Conservation (phyloP, 2,329 filamentous ascomycete species). For the Cladosporium sp. region DNA sequence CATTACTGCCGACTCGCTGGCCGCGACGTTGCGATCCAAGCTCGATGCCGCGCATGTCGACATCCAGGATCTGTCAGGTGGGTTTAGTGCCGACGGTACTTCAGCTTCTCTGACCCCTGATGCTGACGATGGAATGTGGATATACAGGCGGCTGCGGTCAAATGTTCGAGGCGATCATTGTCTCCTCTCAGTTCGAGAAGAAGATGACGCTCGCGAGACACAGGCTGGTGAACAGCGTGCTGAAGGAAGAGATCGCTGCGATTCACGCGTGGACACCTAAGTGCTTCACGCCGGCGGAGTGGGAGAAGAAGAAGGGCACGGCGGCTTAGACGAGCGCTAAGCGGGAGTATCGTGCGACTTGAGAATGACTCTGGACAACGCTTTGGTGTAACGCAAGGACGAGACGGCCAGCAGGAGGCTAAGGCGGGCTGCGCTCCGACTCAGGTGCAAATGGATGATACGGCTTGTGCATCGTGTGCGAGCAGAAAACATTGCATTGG, state of each 20-base stretch:
- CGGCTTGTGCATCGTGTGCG: too few species aligned
- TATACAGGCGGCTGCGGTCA: constrained; percentile 61
- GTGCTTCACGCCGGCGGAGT: constrained; percentile 87
- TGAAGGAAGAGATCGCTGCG: constrained; percentile 80
- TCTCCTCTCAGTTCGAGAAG: constrained; percentile 47
- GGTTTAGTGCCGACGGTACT: constrained; percentile 18
- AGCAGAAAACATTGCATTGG: too few species aligned
- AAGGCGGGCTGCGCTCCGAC: too few species aligned
- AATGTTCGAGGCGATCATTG: constrained; percentile 64
- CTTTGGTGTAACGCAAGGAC: too few species aligned
- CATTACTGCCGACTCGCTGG: constrained; percentile 69
- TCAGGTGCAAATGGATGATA: too few species aligned
- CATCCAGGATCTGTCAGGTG: constrained; percentile 90
- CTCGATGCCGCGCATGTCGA: constrained; percentile 74
- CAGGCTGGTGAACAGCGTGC: constrained; percentile 72
- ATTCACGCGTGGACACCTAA: constrained; percentile 96
- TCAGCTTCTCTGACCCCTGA: not conserved
- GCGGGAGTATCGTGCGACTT: too few species aligned
- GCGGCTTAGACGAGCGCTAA: too few species aligned
- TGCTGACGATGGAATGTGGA: too few species aligned
- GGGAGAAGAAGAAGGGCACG: constrained; percentile 57
- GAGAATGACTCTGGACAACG: too few species aligned
- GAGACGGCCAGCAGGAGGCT: too few species aligned
- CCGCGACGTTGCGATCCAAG: constrained; percentile 60
- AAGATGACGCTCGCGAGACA: constrained; percentile 73